phyloP scores from a whole-genome alignment of 2,329 filamentous ascomycete species.

The Trichoderma endophyticum region DNA sequence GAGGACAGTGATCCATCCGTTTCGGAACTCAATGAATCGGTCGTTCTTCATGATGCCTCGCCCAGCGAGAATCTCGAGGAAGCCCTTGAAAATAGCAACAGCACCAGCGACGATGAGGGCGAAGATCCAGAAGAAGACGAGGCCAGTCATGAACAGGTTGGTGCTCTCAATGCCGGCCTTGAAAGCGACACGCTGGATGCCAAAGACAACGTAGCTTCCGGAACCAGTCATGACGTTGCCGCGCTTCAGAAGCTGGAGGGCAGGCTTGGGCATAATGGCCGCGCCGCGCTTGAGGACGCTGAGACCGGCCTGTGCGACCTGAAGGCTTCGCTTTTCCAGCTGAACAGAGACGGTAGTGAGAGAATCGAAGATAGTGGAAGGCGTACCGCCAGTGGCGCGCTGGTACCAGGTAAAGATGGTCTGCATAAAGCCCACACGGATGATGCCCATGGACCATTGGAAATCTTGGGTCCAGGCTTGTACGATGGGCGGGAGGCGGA shows the following conservation, averaged over 20 bases:
- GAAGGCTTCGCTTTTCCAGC: slow-evolving; percentile 62
- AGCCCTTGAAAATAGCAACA: slow-evolving; percentile 75
- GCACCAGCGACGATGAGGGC: slow-evolving; percentile 69
- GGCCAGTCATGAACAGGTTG: slow-evolving; percentile 89
- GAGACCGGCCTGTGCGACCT: slow-evolving; percentile 38
- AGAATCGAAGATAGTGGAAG: slow-evolving; percentile 73
- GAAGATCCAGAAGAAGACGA: slow-evolving; percentile 85
- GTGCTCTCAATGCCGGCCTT: slow-evolving; percentile 78
- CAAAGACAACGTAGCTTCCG: slow-evolving; percentile 64
- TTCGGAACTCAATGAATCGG: slow-evolving; percentile 89
- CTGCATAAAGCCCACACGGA: slow-evolving; percentile 83
- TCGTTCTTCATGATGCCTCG: slow-evolving; percentile 76
- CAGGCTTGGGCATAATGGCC: slow-evolving; percentile 47
- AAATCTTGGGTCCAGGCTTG: slow-evolving; percentile 96
- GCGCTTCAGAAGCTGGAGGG: slow-evolving; percentile 48
- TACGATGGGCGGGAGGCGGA: slow-evolving; percentile 81
- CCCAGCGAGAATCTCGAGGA: slow-evolving; percentile 73
- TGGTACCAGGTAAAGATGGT: slow-evolving; percentile 93
- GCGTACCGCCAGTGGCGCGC: slow-evolving; percentile 82
- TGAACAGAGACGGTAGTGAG: slow-evolving; percentile 76
- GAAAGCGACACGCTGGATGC: slow-evolving; percentile 88
- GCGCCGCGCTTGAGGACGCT: slow-evolving; percentile 54
- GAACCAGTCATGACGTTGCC: slow-evolving; percentile 51
- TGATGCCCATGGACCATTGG: slow-evolving; percentile 97
- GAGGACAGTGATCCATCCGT: slow-evolving; percentile 87